Evolutionary conservation across 1,284 basidiomycete species (phyloP), one percentile per base, ranked within the genome.

Genomic region (Polyporus tsugae): DNA sequence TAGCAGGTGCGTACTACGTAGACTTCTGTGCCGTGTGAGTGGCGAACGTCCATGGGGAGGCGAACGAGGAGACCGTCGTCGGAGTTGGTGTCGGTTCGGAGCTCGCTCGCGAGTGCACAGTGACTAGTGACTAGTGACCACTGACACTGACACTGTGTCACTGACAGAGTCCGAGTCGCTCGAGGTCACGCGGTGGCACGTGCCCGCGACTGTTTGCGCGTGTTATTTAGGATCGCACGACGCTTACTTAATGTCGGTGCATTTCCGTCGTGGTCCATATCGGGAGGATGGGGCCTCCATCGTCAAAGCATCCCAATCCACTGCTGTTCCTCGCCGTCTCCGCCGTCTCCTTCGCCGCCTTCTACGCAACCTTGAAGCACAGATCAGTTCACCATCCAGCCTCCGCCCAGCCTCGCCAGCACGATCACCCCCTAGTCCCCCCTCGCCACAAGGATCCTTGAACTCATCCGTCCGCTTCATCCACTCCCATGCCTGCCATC

Each of bases 371-470:
- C 70, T 78, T 89, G 53, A 87, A 86, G 73, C 79, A 82, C 73
- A 84, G 91, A 76, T 88, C 90, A 77, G 75, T 80, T 66, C 86
- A 84, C 2, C 78, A 86, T 69, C 90, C 91, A 15, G 88, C 89
- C 4, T 91, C 89, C 7, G 80, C 81, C 39, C 87, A 87, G 74
- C 89, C 88, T 42, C 81, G 89, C 64, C 90, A 88, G 72, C 83
- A 84, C 76, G 87, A 91, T 72, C 86, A 89, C 73, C 91, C 91
- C 49, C 86, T 91, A 70, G 81, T 89, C 66, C 90, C 90, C 53
- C 87, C 91, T 33, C 82, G 85, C 63, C 87, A 87, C 75, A 80
- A 80, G 53, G 79, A 83, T 57, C 49, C 57, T 36, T 71, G 65
- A 66, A 52, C 52, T 19, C 35, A n/a, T 39, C 35, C 29, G n/a